Evolutionary conservation across 2,329 filamentous ascomycete genomes (phyloP).

Genomic region (Emergomyces africanus): DNA sequence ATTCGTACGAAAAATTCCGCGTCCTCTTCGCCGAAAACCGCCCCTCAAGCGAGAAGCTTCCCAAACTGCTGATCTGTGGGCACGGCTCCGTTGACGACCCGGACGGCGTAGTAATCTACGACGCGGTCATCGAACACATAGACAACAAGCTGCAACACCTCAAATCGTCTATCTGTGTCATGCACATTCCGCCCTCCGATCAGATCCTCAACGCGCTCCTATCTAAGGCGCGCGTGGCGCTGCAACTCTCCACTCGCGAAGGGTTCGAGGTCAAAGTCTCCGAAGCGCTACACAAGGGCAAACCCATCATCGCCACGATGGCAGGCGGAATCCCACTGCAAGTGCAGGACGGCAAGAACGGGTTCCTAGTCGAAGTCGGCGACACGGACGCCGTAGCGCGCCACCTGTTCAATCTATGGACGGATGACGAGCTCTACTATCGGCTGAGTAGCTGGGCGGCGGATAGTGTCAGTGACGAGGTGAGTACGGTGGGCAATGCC

Average conservation of each 20-base stretch:
- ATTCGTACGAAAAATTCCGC: slow-evolving; percentile 57
- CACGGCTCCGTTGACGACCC: slow-evolving; percentile 74
- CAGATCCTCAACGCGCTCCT: slow-evolving; percentile 68
- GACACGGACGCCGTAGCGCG: slow-evolving; percentile 53
- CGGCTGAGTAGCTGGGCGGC: slow-evolving; percentile 53
- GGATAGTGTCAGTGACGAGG: slow-evolving; percentile 63
- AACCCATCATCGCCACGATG: slow-evolving; percentile 61
- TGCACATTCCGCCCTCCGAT: slow-evolving; percentile 65
- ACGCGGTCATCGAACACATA: slow-evolving; percentile 56
- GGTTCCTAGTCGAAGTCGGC: slow-evolving; percentile 59
- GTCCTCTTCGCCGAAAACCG: slow-evolving; percentile 12
- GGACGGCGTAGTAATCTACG: slow-evolving; percentile 59
- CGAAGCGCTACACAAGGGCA: slow-evolving; percentile 67
- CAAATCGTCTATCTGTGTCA: slow-evolving; percentile 55
- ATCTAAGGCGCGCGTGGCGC: slow-evolving; percentile 56
- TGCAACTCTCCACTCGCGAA: slow-evolving; percentile 70
- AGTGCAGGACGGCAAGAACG: slow-evolving; percentile 56
- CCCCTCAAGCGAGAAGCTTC: slow-evolving; percentile 41
- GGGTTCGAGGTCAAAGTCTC: slow-evolving; percentile 82
- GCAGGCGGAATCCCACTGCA: slow-evolving; percentile 74
- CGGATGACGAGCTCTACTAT: slow-evolving; percentile 41
- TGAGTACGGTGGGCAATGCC: slow-evolving; percentile 67
- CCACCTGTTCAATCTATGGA: slow-evolving; percentile 12
- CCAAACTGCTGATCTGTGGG: slow-evolving; percentile 60
- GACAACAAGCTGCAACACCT: slow-evolving; percentile 50